Evolutionary conservation across 164 flowering plant species (phyloP), one percentile per base, ranked within the genome.

Genomic region (Nelumbo lutea): DNA sequence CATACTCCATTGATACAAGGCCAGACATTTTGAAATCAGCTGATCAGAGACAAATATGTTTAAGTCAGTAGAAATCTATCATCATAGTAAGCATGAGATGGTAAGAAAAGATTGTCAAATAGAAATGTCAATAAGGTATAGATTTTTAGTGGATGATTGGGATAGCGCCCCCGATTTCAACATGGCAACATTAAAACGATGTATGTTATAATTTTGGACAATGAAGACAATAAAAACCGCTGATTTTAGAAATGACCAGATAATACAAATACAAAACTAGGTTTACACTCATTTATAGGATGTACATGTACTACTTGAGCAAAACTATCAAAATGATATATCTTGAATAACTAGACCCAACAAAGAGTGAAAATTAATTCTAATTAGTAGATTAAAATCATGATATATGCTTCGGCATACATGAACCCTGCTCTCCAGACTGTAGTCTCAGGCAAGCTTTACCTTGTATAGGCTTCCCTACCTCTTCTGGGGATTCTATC

Each of bases 1-100:
- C 68, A 69, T 82, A 79, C 69, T 83, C 83, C 81, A 87, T 45
- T 52, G 81, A 82, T 50, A 81, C 67, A 62, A 81, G 72, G 48
- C 70, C 71, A 45, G 83, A 80, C 71, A 72, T 61, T 42, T 77
- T 63, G 38, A 45, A 75, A 68, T 72, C 73, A 64, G 72, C 91
- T 85, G 79, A 74, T 2, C 56, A 77, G 39, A 46, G 44, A 53
- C 27, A 70, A 74, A 65, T 9, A 71, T 27, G 41, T 52, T 48
- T 5, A 71, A 41, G 59, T 69, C 46, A 72, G 68, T 43, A 68
- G 58, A 63, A 46, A 45, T 9, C 8, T 45, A 14, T 8, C 5
- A 15, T 52, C 60, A 57, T 41, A 64, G 14, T 45, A 5, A 67
- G 55, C 11, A 68, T 46, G 13, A 42, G 47, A 70, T 60, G 13